Evolutionary conservation across 2,329 filamentous ascomycete genomes (phyloP), one percentile per base, ranked within the genome.

Genomic region (Xenoacremonium recifei): DNA sequence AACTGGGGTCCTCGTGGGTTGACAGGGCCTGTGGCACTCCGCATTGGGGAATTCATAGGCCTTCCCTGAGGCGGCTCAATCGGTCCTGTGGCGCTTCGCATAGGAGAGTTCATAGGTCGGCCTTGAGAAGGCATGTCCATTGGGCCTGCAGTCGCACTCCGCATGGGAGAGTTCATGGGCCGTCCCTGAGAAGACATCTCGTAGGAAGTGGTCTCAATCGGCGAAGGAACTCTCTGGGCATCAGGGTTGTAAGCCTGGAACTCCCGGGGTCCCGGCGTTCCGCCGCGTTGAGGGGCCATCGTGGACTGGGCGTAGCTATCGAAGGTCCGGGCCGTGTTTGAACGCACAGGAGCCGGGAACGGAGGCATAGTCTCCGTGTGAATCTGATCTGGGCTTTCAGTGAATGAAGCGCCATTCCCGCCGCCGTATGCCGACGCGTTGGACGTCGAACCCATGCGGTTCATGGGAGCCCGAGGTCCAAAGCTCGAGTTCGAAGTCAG

Each of bases 91-190:
- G 63, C 61, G 40, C 69, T 75, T 25, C 72, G 65, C 39, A 53
- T 42, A 1, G 66, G 55, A 18, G 45, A n/a, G n/a, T n/a, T n/a
- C n/a, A n/a, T n/a, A n/a, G n/a, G n/a, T n/a, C n/a, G n/a, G n/a
- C n/a, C n/a, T n/a, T n/a, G n/a, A n/a, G n/a, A n/a, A n/a, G n/a
- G n/a, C n/a, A 46, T 55, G 5, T n/a, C n/a, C n/a, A n/a, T n/a
- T n/a, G n/a, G n/a, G n/a, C n/a, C n/a, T n/a, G n/a, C n/a, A 12
- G 71, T 73, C 20, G 63, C 61, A 40, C 69, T 75, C 23, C 72
- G 65, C 39, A 53, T 42, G 1, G 66, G 55, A 18, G 45, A 49
- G 47, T 51, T 33, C 55, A 59, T 39, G 4, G 48, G 45, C 13
- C 44, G 42, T 4, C 42, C 42, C 17, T 53, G 42, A 29, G 54